Evolutionary conservation across 169 alveolate genomes (phyloP).

Genomic region (Toxoplasma gondii): DNA sequence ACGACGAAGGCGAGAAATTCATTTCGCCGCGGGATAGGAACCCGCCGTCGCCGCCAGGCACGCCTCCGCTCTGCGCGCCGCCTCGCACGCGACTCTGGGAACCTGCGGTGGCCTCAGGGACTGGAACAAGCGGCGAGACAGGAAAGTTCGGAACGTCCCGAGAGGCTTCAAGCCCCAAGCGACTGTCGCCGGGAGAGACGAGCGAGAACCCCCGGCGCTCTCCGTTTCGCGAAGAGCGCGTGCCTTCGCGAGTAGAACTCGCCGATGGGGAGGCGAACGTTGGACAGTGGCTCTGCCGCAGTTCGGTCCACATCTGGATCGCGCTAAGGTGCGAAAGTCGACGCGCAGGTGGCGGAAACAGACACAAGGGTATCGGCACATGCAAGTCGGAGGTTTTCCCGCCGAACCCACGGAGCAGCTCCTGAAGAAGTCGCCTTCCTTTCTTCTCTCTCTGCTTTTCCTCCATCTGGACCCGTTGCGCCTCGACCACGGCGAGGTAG

Average conservation of each 20-base stretch:
- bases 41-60: neutral
- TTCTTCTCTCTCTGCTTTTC: neutral
- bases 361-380: slow-evolving; percentile 4
- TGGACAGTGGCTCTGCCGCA: neutral
- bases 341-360: slow-evolving; percentile 19
- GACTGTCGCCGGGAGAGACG: neutral
- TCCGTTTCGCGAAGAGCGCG: neutral
- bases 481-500: neutral
- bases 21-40: neutral
- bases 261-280: neutral
- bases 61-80: too few relatives aligned
- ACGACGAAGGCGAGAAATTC: neutral
- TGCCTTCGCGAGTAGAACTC: neutral
- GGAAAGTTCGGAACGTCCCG: neutral
- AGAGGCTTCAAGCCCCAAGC: neutral
- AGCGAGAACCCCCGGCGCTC: neutral
- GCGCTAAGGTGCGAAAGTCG: neutral
- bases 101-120: neutral
- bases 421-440: slow-evolving; percentile 19
- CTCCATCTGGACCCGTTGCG: neutral
- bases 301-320: neutral
- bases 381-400: neutral
- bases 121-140: neutral
- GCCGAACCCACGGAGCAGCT: slow-evolving; percentile 18
- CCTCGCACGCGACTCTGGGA: neutral